These are phyloP conservation scores for Podaxis mareebaensis DNA, from an alignment of 768 basidiomycete genomes.

Conservation along the genomic window DNA sequence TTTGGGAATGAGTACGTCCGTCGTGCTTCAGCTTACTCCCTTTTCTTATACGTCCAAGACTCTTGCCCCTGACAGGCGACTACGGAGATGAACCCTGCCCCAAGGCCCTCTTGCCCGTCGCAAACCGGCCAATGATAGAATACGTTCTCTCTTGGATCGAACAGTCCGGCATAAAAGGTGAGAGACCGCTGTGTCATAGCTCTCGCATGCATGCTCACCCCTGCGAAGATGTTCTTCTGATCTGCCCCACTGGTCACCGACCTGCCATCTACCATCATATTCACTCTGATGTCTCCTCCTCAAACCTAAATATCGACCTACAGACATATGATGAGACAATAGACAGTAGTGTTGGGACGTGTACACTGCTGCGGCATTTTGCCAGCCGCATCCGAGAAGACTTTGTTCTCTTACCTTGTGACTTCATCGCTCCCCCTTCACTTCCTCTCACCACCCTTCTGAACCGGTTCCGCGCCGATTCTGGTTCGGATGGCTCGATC, in stretches of 20 bases:
- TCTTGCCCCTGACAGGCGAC: slow-evolving; percentile 72
- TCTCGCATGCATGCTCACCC: slow-evolving; percentile 15
- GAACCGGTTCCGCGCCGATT: slow-evolving; percentile 80
- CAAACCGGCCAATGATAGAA: slow-evolving; percentile 85
- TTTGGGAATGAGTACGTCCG: slow-evolving; percentile 83
- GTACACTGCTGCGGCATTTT: slow-evolving; percentile 76
- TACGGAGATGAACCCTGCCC: slow-evolving; percentile 82
- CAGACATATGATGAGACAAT: slow-evolving; percentile 79
- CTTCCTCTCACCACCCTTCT: slow-evolving; percentile 71
- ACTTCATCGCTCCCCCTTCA: slow-evolving; percentile 78
- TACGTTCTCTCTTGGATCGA: slow-evolving; percentile 86
- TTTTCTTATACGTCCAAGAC: slow-evolving; percentile 41
- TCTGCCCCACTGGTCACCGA: slow-evolving; percentile 80
- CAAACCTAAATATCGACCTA: slow-evolving; percentile 71
- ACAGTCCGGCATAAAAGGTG: slow-evolving; percentile 82
- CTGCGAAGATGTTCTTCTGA: slow-evolving; percentile 74
- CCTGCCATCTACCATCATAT: slow-evolving; percentile 81
- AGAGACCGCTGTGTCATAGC: slow-evolving; percentile 17
- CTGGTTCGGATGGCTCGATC: slow-evolving; percentile 61
- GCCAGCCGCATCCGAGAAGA: slow-evolving; percentile 75
- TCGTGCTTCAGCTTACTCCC: slow-evolving; percentile 7
- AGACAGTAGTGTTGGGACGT: slow-evolving; percentile 68
- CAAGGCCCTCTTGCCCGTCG: slow-evolving; percentile 86
- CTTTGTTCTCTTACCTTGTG: slow-evolving; percentile 89
- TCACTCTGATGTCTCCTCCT: slow-evolving; percentile 70